A percentile compares a stretch with the other conserved stretches of the same genome.
Evolutionary conservation across 441 rosid species (phyloP).

Genomic region (Adansonia rubrostipa): DNA sequence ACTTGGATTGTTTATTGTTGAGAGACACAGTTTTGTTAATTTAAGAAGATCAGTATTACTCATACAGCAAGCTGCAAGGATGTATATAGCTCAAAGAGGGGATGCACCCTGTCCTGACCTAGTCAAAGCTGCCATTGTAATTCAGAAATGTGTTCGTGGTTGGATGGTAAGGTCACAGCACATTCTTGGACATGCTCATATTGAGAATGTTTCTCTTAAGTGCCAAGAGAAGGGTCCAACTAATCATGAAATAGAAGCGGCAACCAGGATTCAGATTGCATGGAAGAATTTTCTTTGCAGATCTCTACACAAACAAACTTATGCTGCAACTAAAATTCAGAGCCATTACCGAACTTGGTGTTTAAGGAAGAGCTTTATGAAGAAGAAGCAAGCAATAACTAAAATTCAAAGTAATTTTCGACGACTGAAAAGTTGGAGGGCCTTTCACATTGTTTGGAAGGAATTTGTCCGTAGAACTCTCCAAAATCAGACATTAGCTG

Average conservation of each 20-base stretch:
- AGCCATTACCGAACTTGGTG: conserved; percentile 49
- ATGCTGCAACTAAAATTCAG: conserved; percentile 62
- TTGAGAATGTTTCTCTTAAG: conserved; percentile 25
- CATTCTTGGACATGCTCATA: conserved; percentile 26
- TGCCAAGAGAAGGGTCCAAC: conserved; percentile 24
- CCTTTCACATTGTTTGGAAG: conserved; percentile 52
- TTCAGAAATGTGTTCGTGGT: conserved; percentile 39
- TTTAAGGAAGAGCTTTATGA: conserved; percentile 44
- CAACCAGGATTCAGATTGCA: conserved; percentile 57
- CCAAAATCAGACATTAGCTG: not conserved
- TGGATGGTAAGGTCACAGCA: conserved; percentile 34
- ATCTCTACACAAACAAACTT: conserved; percentile 32
- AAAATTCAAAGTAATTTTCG: conserved; percentile 51
- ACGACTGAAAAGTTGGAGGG: conserved; percentile 39
- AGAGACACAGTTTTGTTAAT: conserved; percentile 58
- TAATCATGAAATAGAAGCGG: conserved; percentile 47
- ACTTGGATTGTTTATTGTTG: conserved; percentile 47
- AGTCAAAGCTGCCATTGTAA: conserved; percentile 35
- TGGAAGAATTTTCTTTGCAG: conserved; percentile 16
- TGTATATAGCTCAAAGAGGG: conserved; percentile 44
- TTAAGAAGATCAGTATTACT: conserved; percentile 46
- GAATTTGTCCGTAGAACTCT: conserved; percentile 18
- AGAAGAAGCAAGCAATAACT: conserved; percentile 42
- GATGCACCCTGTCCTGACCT: conserved; percentile 29
- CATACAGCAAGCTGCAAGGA: conserved; percentile 69